phyloP scores from a whole-genome alignment of 164 flowering plant species.

The Houttuynia cordata region DNA sequence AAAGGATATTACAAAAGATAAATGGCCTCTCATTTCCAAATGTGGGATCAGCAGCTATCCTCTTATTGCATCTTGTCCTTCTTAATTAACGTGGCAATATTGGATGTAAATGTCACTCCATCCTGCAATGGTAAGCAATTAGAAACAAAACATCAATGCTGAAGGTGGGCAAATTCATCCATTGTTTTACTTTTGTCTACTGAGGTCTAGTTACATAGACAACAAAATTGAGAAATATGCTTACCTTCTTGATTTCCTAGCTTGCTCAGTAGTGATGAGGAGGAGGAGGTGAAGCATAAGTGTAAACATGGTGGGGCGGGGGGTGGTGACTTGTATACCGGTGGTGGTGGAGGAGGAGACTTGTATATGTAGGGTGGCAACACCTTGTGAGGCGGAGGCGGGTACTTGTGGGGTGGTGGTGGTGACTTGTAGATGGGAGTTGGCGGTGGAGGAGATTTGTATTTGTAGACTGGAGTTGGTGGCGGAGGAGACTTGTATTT shows the following conservation, averaged over 20 bases:
- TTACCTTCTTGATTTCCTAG: not conserved
- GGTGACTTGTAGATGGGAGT: slow-evolving; percentile 9
- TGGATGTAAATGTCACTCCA: not conserved
- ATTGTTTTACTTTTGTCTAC: too few species aligned
- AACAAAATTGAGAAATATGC: not conserved
- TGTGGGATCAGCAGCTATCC: not conserved
- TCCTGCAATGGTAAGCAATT: not conserved
- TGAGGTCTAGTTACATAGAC: not conserved
- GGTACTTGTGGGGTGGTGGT: too few species aligned
- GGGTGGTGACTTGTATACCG: slow-evolving; percentile 4
- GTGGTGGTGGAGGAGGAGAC: slow-evolving; percentile 12
- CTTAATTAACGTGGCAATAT: not conserved
- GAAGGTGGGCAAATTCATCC: too few species aligned
- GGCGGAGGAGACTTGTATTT: slow-evolving; percentile 4
- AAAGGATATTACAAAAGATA: too few species aligned
- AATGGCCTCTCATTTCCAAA: too few species aligned
- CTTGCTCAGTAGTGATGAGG: slow-evolving; percentile 10
- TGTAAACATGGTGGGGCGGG: slow-evolving; percentile 4
- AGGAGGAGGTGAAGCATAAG: slow-evolving; percentile 6
- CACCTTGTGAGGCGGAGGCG: slow-evolving; percentile 7
- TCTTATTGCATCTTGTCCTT: not conserved
- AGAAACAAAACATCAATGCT: not conserved
- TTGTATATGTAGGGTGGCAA: slow-evolving; percentile 7
- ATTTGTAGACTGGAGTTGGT: slow-evolving; percentile 1
- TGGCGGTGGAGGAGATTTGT: slow-evolving; percentile 13